Base-by-base conservation (phyloP, 2,329 filamentous ascomycete species). In the Diaporthe citrichinensis region DNA sequence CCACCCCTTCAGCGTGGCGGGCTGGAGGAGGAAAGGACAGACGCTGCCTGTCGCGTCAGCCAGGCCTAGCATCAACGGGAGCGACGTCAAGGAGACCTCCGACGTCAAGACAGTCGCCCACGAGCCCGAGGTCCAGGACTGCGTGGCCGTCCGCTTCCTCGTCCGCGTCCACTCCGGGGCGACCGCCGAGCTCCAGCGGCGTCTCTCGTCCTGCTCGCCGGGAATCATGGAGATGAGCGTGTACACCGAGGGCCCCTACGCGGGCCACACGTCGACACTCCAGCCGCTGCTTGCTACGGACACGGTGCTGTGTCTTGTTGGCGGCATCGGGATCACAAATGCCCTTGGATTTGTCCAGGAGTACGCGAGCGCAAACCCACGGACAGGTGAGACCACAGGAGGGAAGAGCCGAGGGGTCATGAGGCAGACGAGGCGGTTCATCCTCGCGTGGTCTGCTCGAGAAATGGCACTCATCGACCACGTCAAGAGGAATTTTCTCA, bases 1-100 rank as follows among this genome's bases (percentile, higher is more conserved):
- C 74, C 88, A 89, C 59, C 88, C 88, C 0, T 89, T 89, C 71
- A 88, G 87, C 0, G 84, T 88, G 15, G 85, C 85, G 1, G 65
- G 46, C 14, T 69, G 65, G 65, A 69, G 65, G 65, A 55, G 49
- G 34, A 69, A 69, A 46, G 65, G 65, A 1, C 65, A 69, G n/a
- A 36, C 65, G 34, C 49, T 69, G 49, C 65, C 65, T 2, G 31
- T 69, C 34, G 65, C 15, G 8, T 69, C 65, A 6, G 49, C 65
- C 15, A 34, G 65, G 0, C 65, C n/a, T 14, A 55, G 49, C 49
- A 23, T 20, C 41, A 55, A 69, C 14, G 65, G 12, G 10, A 41
- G 34, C 31, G 65, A 69, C 7, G 5, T 20, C 7, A 69, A 69
- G 34, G 34, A 69, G 4, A 41, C 34, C 3, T 69, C 65, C 23